phyloP scores from a whole-genome alignment of 2,329 filamentous ascomycete genomes.

The Xylariaceae sp. region DNA sequence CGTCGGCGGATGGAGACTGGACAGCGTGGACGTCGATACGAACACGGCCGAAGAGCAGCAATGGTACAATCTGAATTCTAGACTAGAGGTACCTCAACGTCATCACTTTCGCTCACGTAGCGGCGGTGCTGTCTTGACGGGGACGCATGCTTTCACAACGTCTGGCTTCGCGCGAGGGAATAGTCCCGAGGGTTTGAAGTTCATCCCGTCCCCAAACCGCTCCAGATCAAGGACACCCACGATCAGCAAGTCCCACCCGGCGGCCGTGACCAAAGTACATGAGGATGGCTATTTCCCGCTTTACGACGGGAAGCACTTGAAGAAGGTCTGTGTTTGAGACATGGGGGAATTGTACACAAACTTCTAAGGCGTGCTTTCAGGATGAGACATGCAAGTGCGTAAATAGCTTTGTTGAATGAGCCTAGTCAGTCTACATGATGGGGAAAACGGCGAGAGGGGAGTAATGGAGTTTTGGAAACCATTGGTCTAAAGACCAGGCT shows the following conservation, averaged over 20 bases:
- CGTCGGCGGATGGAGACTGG: conserved; percentile 54
- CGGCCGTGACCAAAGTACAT: conserved; percentile 28
- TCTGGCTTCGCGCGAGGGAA: conserved; percentile 18
- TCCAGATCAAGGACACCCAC: conserved; percentile 48
- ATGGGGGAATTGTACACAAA: no score
- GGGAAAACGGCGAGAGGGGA: no score
- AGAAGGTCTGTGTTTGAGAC: conserved; percentile 1
- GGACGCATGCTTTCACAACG: conserved; percentile 17
- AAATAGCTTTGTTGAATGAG: no score
- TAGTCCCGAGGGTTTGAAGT: conserved; percentile 29
- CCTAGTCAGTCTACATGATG: no score
- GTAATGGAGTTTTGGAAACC: no score
- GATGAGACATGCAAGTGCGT: no score
- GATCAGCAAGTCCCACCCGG: conserved; percentile 18
- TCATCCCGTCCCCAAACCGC: conserved; percentile 40
- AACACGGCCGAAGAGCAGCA: conserved; percentile 37
- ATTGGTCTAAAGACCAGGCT: background rate
- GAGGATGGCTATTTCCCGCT: conserved; percentile 43
- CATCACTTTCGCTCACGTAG: conserved; percentile 30
- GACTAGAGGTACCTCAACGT: conserved; percentile 27
- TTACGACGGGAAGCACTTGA: conserved; percentile 15
- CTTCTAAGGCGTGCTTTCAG: no score
- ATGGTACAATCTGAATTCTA: conserved; percentile 31
- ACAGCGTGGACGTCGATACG: conserved; percentile 17
- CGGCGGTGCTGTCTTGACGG: conserved; percentile 22